phyloP scores from a whole-genome alignment of 1,284 basidiomycete species.

The Fistulina hepatica region DNA sequence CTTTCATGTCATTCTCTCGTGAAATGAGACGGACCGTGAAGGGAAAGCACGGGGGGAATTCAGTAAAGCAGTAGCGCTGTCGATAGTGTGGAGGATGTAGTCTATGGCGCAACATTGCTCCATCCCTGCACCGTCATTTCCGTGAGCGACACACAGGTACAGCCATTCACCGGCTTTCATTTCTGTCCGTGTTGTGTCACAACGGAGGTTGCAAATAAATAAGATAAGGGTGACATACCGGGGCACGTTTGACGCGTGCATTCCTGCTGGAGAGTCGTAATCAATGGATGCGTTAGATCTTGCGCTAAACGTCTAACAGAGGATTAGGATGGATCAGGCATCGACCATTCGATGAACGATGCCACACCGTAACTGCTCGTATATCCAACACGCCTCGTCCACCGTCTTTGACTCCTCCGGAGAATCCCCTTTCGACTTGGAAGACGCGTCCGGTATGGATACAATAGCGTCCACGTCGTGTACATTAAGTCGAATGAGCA shows the following conservation, averaged over 20 bases:
- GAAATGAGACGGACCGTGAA: constrained; percentile 48
- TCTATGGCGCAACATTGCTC: constrained; percentile 97
- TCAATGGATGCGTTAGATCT: constrained; percentile 83
- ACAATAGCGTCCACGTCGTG: constrained; percentile 83
- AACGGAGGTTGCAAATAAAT: no score
- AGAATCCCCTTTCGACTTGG: constrained; percentile 30
- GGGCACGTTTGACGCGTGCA: constrained; percentile 80
- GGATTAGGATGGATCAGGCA: constrained; percentile 8
- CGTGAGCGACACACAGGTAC: constrained; percentile 91
- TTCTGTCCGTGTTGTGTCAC: no score
- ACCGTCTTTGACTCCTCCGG: constrained; percentile 40
- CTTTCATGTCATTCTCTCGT: not conserved
- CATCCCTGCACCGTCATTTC: constrained; percentile 65
- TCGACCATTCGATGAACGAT: not conserved
- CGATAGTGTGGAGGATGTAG: constrained; percentile 91
- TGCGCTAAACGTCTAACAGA: constrained; percentile 73
- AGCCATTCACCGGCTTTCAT: constrained; percentile 89
- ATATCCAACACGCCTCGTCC: constrained; percentile 86
- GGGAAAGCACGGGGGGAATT: constrained; percentile 90
- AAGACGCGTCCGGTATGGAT: constrained; percentile 49
- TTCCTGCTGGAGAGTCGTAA: constrained; percentile 76
- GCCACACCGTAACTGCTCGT: constrained; percentile 81
- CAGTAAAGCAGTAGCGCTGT: constrained; percentile 87
- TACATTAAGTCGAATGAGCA: constrained; percentile 76
- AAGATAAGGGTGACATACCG: no score